A percentile compares a stretch with the other conserved stretches of the same genome.
Evolutionary conservation across 192 early-diverging fungal species (phyloP).

Genomic region (Polychytrium aggregatum): DNA sequence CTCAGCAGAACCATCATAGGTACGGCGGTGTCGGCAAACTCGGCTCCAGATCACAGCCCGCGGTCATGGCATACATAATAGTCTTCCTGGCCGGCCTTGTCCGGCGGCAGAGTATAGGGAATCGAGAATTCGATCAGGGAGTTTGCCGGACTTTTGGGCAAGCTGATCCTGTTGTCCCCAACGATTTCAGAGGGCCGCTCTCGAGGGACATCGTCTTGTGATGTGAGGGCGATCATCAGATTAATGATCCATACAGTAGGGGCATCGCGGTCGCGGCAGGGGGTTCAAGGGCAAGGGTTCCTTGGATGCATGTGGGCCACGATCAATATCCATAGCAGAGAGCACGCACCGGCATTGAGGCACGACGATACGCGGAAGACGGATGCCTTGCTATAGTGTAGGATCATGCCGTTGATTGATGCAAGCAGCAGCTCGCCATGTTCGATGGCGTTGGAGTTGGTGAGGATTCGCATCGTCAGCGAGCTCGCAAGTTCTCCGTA

Average conservation of each 20-base stretch:
- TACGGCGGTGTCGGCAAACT: not conserved
- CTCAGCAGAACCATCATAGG: not conserved
- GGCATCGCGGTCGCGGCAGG: not conserved
- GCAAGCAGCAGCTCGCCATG: conserved; percentile 4
- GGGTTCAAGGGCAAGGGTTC: not conserved
- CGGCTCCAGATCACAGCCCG: not conserved
- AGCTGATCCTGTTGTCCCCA: too few species aligned
- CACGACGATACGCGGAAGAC: conserved; percentile 6
- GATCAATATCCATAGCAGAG: conserved; percentile 8
- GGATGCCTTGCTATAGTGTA: conserved; percentile 3
- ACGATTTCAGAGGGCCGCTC: too few species aligned
- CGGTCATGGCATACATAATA: not conserved
- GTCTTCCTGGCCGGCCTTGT: not conserved
- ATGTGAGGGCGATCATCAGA: not conserved
- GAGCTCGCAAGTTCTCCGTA: not conserved
- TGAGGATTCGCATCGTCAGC: conserved; percentile 4
- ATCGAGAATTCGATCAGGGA: too few species aligned
- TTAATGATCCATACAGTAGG: not conserved
- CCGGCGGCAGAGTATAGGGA: not conserved
- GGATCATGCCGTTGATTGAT: not conserved
- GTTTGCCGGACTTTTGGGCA: too few species aligned
- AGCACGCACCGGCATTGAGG: conserved; percentile 7
- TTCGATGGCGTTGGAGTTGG: not conserved
- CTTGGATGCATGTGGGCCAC: conserved; percentile 1
- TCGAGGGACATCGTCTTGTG: too few species aligned